Conservation (phyloP, 306 rosid species). For the Spatholobus suberectus region DNA sequence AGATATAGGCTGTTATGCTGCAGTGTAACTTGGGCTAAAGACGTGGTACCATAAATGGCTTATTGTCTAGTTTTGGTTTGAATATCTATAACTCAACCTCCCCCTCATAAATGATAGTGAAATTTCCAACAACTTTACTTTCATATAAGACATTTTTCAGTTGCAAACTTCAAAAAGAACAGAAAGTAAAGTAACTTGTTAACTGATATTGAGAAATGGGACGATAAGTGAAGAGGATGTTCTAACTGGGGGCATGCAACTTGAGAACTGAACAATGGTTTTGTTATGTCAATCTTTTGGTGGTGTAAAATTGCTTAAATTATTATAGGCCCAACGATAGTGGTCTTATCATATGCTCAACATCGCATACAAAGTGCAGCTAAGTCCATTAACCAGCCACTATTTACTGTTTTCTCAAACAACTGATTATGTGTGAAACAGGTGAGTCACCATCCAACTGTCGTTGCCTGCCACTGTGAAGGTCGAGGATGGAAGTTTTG, state of each 20-base stretch:
- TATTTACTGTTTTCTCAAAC: constrained; percentile 26
- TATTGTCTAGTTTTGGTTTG: constrained; percentile 23
- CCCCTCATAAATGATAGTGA: neutral
- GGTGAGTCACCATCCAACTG: constrained; percentile 99
- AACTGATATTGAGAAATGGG: constrained; percentile 9
- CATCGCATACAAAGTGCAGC: neutral
- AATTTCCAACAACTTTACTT: neutral
- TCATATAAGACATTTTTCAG: neutral
- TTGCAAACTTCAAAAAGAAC: neutral
- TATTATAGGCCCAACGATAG: neutral
- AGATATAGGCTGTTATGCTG: constrained; percentile 28
- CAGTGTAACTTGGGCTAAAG: constrained; percentile 4
- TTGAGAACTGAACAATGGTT: neutral
- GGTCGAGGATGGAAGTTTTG: constrained; percentile 99
- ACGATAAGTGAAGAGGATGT: neutral
- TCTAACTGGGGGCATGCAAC: constrained; percentile 19
- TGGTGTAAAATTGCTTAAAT: neutral
- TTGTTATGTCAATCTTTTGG: neutral
- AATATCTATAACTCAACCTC: neutral
- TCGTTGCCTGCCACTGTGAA: constrained; percentile 97
- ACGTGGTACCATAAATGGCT: neutral
- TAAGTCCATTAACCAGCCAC: neutral
- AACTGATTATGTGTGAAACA: constrained; percentile 51
- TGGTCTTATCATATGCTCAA: neutral
- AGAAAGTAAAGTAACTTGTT: neutral